Evolutionary conservation across 1,139 yeast species (phyloP).

Genomic region (Arxiozyma heterogenica): DNA sequence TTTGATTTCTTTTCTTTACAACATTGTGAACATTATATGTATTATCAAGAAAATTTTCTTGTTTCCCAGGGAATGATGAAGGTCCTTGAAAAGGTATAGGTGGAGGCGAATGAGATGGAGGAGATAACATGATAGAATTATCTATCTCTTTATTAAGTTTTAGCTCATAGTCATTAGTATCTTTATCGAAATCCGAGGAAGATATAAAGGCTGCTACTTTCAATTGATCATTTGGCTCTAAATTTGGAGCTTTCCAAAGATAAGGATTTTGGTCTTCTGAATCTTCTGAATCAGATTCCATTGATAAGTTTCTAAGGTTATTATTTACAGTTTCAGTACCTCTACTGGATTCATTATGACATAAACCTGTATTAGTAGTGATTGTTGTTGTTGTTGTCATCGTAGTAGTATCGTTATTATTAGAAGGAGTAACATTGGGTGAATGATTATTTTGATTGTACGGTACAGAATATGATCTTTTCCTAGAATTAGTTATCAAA

Average conservation of each 20-base stretch:
- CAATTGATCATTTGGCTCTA: slow-evolving; percentile 33
- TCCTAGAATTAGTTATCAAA: slow-evolving; percentile 2
- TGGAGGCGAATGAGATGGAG: slow-evolving; percentile 2
- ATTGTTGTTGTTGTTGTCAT: background rate
- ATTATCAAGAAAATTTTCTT: background rate
- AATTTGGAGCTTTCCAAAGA: slow-evolving; percentile 33
- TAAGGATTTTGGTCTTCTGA: slow-evolving; percentile 19
- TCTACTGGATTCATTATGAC: background rate
- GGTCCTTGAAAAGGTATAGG: background rate
- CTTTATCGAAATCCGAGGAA: slow-evolving; percentile 1
- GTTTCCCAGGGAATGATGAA: background rate
- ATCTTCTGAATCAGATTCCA: slow-evolving; percentile 2
- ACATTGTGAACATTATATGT: background rate
- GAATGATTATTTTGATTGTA: slow-evolving; percentile 3
- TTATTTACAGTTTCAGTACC: background rate
- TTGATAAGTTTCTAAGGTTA: too few species aligned
- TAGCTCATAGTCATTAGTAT: slow-evolving; percentile 1
- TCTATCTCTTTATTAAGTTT: background rate
- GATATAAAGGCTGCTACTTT: slow-evolving; percentile 21
- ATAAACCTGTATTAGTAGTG: background rate
- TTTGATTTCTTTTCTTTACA: background rate
- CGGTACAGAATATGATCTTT: slow-evolving; percentile 28
- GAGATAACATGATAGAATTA: background rate
- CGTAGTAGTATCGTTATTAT: slow-evolving; percentile 1
- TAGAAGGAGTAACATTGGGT: background rate